Percentiles rank a stretch among this genome's conserved stretches.
Evolutionary conservation across 129 eudicot genomes (phyloP).

Genomic region (Artemisia argyi): DNA sequence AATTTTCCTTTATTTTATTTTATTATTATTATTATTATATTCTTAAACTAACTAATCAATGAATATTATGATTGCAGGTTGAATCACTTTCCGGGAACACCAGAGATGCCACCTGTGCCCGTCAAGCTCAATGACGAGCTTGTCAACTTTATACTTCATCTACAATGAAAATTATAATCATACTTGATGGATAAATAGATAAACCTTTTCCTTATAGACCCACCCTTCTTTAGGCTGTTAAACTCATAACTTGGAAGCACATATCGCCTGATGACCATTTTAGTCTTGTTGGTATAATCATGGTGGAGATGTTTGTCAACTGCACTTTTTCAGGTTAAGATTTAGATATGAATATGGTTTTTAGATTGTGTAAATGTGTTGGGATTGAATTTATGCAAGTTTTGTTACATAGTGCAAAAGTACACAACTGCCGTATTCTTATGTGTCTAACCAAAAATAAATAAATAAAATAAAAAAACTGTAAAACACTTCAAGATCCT

Average conservation of each 20-base stretch:
- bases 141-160: constrained; percentile 49
- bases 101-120: constrained; percentile 68
- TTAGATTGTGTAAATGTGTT: not conserved
- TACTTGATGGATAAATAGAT: not conserved
- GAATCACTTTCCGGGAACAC: constrained; percentile 36
- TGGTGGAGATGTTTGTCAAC: not conserved
- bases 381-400: not conserved
- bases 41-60: not conserved
- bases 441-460: too few relatives aligned
- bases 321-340: not conserved
- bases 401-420: constrained; percentile 10
- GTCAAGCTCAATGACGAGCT: constrained; percentile 57
- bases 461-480: too few relatives aligned
- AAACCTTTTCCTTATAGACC: not conserved
- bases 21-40: too few relatives aligned
- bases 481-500: too few relatives aligned
- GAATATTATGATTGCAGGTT: constrained; percentile 35
- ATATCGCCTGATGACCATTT: not conserved
- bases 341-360: constrained; percentile 6
- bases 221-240: not conserved
- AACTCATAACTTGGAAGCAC: not conserved
- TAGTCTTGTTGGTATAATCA: not conserved
- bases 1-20: not conserved
- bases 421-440: too few relatives aligned
- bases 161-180: constrained; percentile 12